These are phyloP conservation scores for Aaosphaeria arxii DNA, from an alignment of 2,329 filamentous ascomycete species.

Conservation along the genomic window DNA sequence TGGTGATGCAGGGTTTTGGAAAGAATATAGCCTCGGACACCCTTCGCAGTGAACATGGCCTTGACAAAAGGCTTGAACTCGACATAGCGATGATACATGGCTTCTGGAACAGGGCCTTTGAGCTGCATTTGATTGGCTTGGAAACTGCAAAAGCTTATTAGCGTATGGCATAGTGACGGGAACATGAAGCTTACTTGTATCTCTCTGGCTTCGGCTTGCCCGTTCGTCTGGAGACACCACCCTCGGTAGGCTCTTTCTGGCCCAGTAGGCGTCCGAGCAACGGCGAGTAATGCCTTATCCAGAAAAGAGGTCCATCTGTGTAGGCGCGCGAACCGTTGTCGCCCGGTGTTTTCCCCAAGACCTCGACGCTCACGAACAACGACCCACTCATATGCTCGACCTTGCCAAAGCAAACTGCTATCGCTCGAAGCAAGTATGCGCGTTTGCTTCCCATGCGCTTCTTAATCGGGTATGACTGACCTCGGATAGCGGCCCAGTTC, in stretches of 20 bases:
- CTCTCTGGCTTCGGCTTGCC: conserved; percentile 55
- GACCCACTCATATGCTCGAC: conserved; percentile 66
- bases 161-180: neutral
- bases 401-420: conserved; percentile 61
- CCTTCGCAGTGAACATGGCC: conserved; percentile 78
- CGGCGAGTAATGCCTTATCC: conserved; percentile 82
- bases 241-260: conserved; percentile 52
- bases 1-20: conserved; percentile 88
- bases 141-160: conserved; percentile 57
- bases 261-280: conserved; percentile 81
- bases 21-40: conserved; percentile 74
- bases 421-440: conserved; percentile 72
- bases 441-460: conserved; percentile 85
- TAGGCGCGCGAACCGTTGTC: conserved; percentile 67
- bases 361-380: conserved; percentile 70
- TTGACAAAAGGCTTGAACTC: conserved; percentile 90
- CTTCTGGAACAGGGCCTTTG: conserved; percentile 72
- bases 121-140: conserved; percentile 92
- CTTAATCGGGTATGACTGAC: conserved; percentile 68
- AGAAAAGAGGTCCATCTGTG: conserved; percentile 73
- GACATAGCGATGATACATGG: conserved; percentile 87
- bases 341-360: conserved; percentile 70
- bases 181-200: conserved; percentile 64
- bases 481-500: conserved; percentile 65
- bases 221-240: conserved; percentile 36